Evolutionary conservation across 2,329 filamentous ascomycete species (phyloP).

Genomic region (Cercospora citrullina): DNA sequence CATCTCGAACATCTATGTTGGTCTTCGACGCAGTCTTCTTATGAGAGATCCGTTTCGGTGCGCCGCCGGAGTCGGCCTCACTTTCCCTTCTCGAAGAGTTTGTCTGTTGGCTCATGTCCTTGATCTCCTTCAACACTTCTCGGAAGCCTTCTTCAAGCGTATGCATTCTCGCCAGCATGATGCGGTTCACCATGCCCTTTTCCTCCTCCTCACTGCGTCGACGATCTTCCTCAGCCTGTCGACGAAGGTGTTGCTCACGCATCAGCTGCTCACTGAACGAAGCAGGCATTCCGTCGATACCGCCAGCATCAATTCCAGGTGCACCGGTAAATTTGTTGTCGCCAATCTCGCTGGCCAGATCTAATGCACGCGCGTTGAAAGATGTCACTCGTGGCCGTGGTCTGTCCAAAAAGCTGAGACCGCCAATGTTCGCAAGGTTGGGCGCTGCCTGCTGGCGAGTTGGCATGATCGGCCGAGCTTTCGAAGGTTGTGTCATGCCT

Average conservation of each 20-base stretch:
- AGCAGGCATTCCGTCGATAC: constrained; percentile 39
- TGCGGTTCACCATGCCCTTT: constrained; percentile 72
- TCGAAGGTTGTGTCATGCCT: constrained; percentile 33
- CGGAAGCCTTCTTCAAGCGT: constrained; percentile 87
- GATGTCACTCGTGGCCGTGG: constrained; percentile 56
- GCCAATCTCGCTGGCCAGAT: constrained; percentile 71
- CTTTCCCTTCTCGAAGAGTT: constrained; percentile 34
- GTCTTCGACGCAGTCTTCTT: constrained; percentile 18
- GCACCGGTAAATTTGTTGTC: constrained; percentile 60
- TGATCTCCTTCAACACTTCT: constrained; percentile 55
- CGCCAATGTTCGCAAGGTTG: constrained; percentile 6
- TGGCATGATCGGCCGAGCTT: constrained; percentile 59
- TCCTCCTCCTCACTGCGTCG: constrained; percentile 49
- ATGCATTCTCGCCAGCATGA: constrained; percentile 89
- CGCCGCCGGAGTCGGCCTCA: constrained; percentile 29
- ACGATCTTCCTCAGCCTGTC: constrained; percentile 42
- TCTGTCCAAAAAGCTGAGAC: constrained; percentile 34
- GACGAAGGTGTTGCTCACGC: constrained; percentile 54
- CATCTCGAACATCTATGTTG: constrained; percentile 23
- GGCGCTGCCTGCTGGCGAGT: constrained; percentile 41
- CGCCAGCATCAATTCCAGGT: constrained; percentile 48
- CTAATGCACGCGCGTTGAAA: constrained; percentile 62
- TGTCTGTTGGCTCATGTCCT: constrained; percentile 33
- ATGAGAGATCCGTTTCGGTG: not conserved
- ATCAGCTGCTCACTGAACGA: constrained; percentile 53